phyloP scores from a whole-genome alignment of 148 eudicot genomes.

The Nepenthes mirabilis region DNA sequence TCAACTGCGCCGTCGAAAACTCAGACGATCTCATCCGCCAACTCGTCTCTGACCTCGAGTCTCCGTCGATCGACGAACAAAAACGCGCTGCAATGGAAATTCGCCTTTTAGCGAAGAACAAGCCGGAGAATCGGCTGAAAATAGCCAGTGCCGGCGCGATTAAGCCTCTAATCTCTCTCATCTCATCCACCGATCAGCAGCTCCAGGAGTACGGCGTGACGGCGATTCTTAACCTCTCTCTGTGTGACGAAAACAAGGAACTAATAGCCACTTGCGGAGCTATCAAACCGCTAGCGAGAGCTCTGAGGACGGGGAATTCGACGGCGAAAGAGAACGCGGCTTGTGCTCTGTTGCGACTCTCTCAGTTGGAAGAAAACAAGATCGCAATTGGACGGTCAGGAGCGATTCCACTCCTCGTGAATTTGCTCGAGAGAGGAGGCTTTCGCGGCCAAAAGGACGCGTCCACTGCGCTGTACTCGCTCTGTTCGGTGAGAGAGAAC shows the following conservation, averaged over 20 bases:
- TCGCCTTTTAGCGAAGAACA: slow-evolving; percentile 65
- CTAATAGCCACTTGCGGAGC: slow-evolving; percentile 41
- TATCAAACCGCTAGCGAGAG: slow-evolving; percentile 50
- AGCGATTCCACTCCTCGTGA: slow-evolving; percentile 56
- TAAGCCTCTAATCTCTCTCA: slow-evolving; percentile 45
- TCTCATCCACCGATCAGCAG: slow-evolving; percentile 41
- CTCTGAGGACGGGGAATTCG: slow-evolving; percentile 39
- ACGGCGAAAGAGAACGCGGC: slow-evolving; percentile 84
- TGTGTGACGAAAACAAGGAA: slow-evolving; percentile 79
- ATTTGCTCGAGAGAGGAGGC: slow-evolving; percentile 47
- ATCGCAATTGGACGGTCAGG: slow-evolving; percentile 63
- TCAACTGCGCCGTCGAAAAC: slow-evolving; percentile 51
- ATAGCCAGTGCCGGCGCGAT: slow-evolving; percentile 74
- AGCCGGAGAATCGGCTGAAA: slow-evolving; percentile 60
- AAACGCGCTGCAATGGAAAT: slow-evolving; percentile 74
- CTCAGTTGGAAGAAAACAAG: slow-evolving; percentile 59
- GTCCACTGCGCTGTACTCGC: slow-evolving; percentile 56
- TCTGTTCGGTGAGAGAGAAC: slow-evolving; percentile 65
- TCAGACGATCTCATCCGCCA: slow-evolving; percentile 51
- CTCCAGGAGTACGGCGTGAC: slow-evolving; percentile 83
- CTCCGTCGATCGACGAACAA: slow-evolving; percentile 38
- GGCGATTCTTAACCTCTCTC: slow-evolving; percentile 62
- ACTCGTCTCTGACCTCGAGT: slow-evolving; percentile 41
- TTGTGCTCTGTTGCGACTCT: slow-evolving; percentile 59
- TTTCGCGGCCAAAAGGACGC: slow-evolving; percentile 83